Base-by-base conservation (phyloP, 2,329 filamentous ascomycete genomes). In the Microdochium trichocladiopsis region DNA sequence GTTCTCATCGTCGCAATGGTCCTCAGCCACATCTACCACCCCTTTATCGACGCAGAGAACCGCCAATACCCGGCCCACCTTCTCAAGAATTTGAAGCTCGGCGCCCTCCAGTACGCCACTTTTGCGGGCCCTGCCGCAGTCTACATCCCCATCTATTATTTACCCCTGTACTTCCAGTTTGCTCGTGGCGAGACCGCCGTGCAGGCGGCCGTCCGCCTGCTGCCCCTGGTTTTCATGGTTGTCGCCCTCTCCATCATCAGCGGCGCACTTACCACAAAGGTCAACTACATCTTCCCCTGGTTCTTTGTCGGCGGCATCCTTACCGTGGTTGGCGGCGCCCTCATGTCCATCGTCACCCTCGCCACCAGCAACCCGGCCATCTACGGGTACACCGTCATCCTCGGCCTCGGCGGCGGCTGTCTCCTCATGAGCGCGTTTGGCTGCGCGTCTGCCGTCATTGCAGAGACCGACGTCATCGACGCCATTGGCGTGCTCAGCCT, bases 161-260 rank as follows among this genome's bases (percentile, higher is more conserved):
- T 78, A 16, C 75, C 76, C 0, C 60, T 79, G 5, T 77, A 69
- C 61, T 79, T 79, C 61, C 70, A 75, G 54, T 79, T 78, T 57
- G 67, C 67, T 2, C 63, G 63, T 2, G 67, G 67, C 6, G 74
- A 77, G 37, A 59, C 56, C 1, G 62, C 69, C 1, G 53, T 72
- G 3, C 53, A 65, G 48, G 64, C 71, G 14, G 71, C 61, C 2
- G 63, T 72, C 5, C 60, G 65, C 9, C 60, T 74, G 1, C 59
- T 75, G 16, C 72, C 72, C 16, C 69, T 70, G 50, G 65, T 76
- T 33, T 56, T 68, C 28, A 52, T 73, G 4, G 56, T 69, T 24
- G 63, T 69, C 21, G 55, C 64, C 31, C 55, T 62, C 41, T 61
- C 65, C 45, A 59, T 74, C 37, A 23, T 65, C 8, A 67, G 68